Base-by-base conservation (phyloP, 2,329 filamentous ascomycete species). In the Alternaria incomplexa region DNA sequence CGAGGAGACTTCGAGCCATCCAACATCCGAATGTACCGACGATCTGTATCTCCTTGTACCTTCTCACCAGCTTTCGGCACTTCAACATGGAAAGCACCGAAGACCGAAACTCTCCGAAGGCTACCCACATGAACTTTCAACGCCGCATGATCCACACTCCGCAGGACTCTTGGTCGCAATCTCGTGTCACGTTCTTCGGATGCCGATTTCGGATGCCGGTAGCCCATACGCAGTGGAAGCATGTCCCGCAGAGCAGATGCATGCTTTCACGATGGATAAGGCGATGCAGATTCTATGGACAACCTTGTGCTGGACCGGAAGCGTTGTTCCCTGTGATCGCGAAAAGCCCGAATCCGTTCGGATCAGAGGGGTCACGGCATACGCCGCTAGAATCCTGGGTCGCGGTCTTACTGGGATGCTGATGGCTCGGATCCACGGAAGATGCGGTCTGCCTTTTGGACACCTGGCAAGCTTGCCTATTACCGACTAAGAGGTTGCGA, bases 391-490 rank as follows among this genome's bases (percentile, higher is more conserved):
- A 7, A 22, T 26, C 23, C 56, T 30, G n/a, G 23, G 20, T 22
- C 15, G 26, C 47, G 11, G 47, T 48, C 46, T 22, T 6, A 15
- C 44, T 36, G 51, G 23, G 17, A 47, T 47, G 17, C 17, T 51
- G 28, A 51, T 17, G 28, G 17, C 22, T 53, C 59, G 55, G 59
- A n/a, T 40, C 48, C 23, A 20, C 48, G 55, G 55, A 58, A 58
- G 17, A 51, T 32, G 48, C 43, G 32, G 22, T 47, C 20, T 45
- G 30, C 23, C 23, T 25, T 20, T 36, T 45, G 55, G 48, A 52
- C 40, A 62, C 40, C 47, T 53, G 59, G 44, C 32, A 46, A 6
- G 22, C 43, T 26, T 30, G 43, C 25, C 20, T 58, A 47, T 43
- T 28, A 20, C 58, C 12, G 44, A 20, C 46, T 23, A 26, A 15